These are phyloP conservation scores for Ophiostoma ulmi DNA, from an alignment of 2,329 filamentous ascomycete genomes.

Conservation along the genomic window DNA sequence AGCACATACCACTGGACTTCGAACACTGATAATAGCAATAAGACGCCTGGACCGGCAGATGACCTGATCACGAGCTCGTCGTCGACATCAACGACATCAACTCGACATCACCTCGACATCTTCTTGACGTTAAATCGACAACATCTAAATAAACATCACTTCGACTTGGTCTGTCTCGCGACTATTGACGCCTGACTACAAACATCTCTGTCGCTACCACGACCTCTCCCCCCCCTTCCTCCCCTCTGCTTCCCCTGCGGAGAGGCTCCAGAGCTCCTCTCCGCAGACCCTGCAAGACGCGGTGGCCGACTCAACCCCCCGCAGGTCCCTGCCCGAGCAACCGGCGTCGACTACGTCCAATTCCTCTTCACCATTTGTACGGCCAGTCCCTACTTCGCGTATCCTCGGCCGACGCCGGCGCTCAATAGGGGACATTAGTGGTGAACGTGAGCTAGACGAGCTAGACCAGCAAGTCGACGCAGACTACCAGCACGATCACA, in stretches of 20 bases:
- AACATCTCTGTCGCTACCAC: not conserved
- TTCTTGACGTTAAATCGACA: not conserved
- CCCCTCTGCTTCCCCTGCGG: constrained; percentile 23
- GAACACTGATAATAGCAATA: not conserved
- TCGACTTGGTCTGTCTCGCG: not conserved
- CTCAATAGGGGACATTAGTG: constrained; percentile 37
- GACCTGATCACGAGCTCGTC: constrained; percentile 7
- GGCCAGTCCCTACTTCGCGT: constrained; percentile 31
- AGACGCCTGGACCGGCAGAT: not conserved
- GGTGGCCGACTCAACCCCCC: constrained; percentile 28
- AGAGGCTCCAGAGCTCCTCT: constrained; percentile 27
- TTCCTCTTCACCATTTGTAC: not conserved
- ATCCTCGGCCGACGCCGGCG: constrained; percentile 55
- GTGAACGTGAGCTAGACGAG: constrained; percentile 28
- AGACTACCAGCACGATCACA: constrained; percentile 1
- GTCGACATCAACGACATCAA: not conserved
- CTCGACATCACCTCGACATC: not conserved
- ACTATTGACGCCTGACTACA: not conserved
- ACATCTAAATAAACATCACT: not conserved
- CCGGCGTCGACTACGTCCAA: constrained; percentile 8
- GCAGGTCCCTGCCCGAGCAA: constrained; percentile 26
- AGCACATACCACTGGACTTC: too few relatives aligned
- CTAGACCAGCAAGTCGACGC: constrained; percentile 16
- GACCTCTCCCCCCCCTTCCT: not conserved
- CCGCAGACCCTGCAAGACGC: constrained; percentile 23